Evolutionary conservation across 148 eudicot genomes (phyloP), one percentile per base, ranked within the genome.

Genomic region (Linanthus parryae): DNA sequence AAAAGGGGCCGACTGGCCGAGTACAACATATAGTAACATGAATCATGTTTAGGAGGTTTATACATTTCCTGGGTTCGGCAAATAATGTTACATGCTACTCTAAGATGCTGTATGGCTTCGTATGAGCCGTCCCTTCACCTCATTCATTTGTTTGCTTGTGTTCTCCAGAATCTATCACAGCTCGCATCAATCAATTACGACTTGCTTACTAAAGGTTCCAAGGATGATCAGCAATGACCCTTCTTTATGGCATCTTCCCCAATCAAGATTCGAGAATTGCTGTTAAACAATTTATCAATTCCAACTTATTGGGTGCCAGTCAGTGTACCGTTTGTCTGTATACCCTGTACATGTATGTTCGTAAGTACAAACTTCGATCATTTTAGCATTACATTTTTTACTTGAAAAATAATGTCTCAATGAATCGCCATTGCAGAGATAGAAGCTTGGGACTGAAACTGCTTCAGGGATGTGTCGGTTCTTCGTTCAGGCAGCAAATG

Each of bases 181-280:
- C 95, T 91, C 33, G 98, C 95, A 15, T 81, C 82, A 23, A 84
- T 84, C 56, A 84, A 84, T 54, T 83, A 86, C 27, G 98, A 91
- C 69, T 46, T 91, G 66, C 94, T 91, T 22, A 70, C 74, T 25
- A 91, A 86, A 70, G 98, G 98, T 31, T 79, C 73, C 80, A 91
- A 84, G 71, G 98, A 86, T 19, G 98, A 91, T 69, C 80, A 73
- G 64, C 40, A 75, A 69, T 22, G 74, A 61, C 63, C 51, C 65
- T 48, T 82, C 66, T 54, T 59, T 54, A 21, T 24, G 14, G 34
- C 11, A 42, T 30, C 40, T 40, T 43, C 31, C 12, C 19, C 39
- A n/a, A 21, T 19, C 21, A 43, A 22, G 33, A 29, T 14, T 34
- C 19, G 14, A 39, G 57, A 54, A 34, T 45, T 58, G 58, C 18